Evolutionary conservation across 192 early-diverging fungal genomes (phyloP).

Genomic region (Geosiphon pyriformis): DNA sequence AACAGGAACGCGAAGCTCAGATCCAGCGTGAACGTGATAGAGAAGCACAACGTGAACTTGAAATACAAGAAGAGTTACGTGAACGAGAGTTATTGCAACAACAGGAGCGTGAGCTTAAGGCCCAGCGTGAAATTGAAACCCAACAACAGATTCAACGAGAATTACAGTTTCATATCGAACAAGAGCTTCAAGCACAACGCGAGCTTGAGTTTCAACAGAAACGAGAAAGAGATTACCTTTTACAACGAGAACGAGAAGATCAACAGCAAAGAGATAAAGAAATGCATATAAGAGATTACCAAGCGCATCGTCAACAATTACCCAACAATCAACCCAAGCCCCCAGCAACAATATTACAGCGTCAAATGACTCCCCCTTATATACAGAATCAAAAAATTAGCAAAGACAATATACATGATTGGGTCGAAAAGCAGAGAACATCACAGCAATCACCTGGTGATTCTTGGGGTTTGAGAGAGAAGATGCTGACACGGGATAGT

Average conservation of each 20-base stretch:
- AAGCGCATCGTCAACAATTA: neutral
- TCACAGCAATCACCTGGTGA: neutral
- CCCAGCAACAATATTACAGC: no score
- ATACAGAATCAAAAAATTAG: neutral
- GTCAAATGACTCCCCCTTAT: neutral
- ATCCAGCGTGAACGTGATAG: neutral
- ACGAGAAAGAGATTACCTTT: neutral
- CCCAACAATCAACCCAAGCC: no score
- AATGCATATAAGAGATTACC: neutral
- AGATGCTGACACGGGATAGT: neutral
- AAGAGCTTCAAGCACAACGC: neutral
- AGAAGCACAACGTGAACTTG: neutral
- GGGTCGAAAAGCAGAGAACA: conserved; percentile 5
- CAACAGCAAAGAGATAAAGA: neutral
- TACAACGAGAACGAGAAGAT: neutral
- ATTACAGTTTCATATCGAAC: neutral
- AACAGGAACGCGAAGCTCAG: neutral
- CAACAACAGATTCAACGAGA: conserved; percentile 16
- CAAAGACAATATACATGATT: conserved; percentile 11
- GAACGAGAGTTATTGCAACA: neutral
- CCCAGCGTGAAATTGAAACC: conserved; percentile 5
- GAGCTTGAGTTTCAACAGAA: neutral
- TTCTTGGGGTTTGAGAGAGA: neutral
- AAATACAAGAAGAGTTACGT: neutral
- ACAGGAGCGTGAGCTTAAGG: neutral